Evolutionary conservation across 2,329 filamentous ascomycete species (phyloP).

Genomic region (Camptophora hylomeconis): DNA sequence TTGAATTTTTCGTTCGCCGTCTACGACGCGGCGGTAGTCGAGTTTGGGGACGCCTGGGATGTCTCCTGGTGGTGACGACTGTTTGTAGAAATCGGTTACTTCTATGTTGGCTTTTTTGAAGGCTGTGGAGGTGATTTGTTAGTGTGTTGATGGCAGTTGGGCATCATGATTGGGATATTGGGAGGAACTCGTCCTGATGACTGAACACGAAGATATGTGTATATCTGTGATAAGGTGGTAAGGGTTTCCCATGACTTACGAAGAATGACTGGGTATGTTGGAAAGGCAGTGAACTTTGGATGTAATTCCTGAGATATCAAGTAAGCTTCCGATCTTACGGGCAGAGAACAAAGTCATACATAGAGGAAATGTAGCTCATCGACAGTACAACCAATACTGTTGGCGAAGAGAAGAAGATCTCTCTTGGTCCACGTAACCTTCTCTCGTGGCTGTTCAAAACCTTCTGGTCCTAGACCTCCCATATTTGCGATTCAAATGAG

Average conservation of each 20-base stretch:
- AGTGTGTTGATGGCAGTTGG: slow-evolving; percentile 24
- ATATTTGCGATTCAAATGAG: slow-evolving; percentile 23
- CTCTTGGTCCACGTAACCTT: slow-evolving; percentile 78
- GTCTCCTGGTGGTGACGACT: slow-evolving; percentile 46
- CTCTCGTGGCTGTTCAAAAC: slow-evolving; percentile 65
- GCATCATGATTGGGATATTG: too few species aligned
- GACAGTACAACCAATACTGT: slow-evolving; percentile 71
- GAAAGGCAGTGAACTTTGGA: slow-evolving; percentile 75
- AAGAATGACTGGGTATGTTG: slow-evolving; percentile 73
- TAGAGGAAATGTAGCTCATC: slow-evolving; percentile 91
- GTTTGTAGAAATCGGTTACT: slow-evolving; percentile 73
- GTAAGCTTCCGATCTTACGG: not conserved
- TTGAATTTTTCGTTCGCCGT: slow-evolving; percentile 69
- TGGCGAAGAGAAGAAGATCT: slow-evolving; percentile 79
- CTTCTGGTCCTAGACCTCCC: slow-evolving; percentile 44
- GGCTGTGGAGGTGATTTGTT: slow-evolving; percentile 29
- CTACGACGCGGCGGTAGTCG: slow-evolving; percentile 60
- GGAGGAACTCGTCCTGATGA: too few species aligned
- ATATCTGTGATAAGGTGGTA: too few species aligned
- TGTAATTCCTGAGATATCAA: slow-evolving; percentile 54
- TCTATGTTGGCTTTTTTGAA: slow-evolving; percentile 70
- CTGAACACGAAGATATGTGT: too few species aligned
- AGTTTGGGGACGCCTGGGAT: slow-evolving; percentile 69
- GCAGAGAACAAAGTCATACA: slow-evolving; percentile 35
- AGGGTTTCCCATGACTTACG: too few species aligned